Evolutionary conservation across 192 early-diverging fungal genomes (phyloP), one percentile per base, ranked within the genome.

Genomic region (Podila horticola): DNA sequence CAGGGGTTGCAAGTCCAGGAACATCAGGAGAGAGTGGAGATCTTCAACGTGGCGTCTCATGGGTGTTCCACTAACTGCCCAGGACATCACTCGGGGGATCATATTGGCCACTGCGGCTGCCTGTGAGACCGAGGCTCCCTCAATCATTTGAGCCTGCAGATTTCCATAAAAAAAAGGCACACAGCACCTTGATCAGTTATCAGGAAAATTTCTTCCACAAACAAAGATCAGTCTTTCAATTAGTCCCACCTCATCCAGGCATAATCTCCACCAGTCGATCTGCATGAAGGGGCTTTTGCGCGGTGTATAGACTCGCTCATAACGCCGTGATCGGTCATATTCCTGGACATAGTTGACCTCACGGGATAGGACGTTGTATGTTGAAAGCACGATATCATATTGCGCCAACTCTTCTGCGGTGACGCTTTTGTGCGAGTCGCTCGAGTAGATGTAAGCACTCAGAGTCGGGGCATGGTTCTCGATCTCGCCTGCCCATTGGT

Each of bases 11-110:
- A 85, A 34, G 0, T 79, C 72, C 17, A 93, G 60, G 62, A 92
- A 92, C 10, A 48, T 15, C 38, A 88, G 82, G 3, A 93, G 81
- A 0, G 89, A 88, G 30, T 84, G 62, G 33, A 93, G 66, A 67
- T 93, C 92, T 1, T 71, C 62, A 17, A 84, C 62, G 20, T 84
- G 77, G 4, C 70, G 59, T 51, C 68, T 68, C 10, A 89, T 79
- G 0, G 89, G 89, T 24, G 90, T 92, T 1, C 91, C 92, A 19
- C 90, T 92, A 24, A 93, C 88, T 28, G 86, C 87, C 92, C 91
- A 93, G 4, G 89, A 66, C 79, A 90, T 82, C 17, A 85, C 70
- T 3, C 90, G 73, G 2, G 92, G 89, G 22, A 92, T 84, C 57
- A 85, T 20, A 15, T 79, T 64, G 6, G 90, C 88, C 90, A 93